Evolutionary conservation across 352 stramenopile genomes (phyloP).

Genomic region (Phytophthora uliginosa): DNA sequence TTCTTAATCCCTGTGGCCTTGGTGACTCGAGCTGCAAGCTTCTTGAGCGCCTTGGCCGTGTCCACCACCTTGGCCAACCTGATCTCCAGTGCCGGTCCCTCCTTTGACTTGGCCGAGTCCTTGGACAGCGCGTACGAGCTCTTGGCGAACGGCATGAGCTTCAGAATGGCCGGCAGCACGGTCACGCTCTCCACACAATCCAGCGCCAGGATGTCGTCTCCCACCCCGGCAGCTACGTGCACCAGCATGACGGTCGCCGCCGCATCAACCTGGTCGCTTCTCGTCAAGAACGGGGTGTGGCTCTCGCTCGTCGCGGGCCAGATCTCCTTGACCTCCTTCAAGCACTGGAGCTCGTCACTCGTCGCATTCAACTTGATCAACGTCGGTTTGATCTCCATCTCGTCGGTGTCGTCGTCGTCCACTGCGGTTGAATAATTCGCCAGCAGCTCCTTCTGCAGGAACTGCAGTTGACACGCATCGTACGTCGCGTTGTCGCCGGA

Average conservation of each 20-base stretch:
- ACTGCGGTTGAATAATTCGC: slow-evolving; percentile 43
- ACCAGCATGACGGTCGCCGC: slow-evolving; percentile 67
- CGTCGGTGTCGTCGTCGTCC: slow-evolving; percentile 25
- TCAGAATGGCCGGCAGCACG: slow-evolving; percentile 68
- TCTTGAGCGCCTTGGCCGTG: slow-evolving; percentile 28
- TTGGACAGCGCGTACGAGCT: slow-evolving; percentile 52
- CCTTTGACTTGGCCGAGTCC: slow-evolving; percentile 29
- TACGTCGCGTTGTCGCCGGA: slow-evolving; percentile 55
- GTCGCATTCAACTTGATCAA: slow-evolving; percentile 60
- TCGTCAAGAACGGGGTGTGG: slow-evolving; percentile 78
- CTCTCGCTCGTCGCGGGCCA: slow-evolving; percentile 56
- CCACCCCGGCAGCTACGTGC: slow-evolving; percentile 55
- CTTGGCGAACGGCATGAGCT: slow-evolving; percentile 79
- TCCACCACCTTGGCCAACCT: slow-evolving; percentile 53
- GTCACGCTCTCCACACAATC: slow-evolving; percentile 65
- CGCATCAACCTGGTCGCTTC: slow-evolving; percentile 54
- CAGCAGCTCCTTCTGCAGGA: slow-evolving; percentile 68
- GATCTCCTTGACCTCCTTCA: slow-evolving; percentile 51
- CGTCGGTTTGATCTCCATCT: slow-evolving; percentile 56
- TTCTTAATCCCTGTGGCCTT: slow-evolving; percentile 63
- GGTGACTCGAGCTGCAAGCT: slow-evolving; percentile 40
- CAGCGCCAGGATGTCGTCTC: slow-evolving; percentile 55
- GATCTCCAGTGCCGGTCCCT: slow-evolving; percentile 57
- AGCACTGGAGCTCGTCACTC: slow-evolving; percentile 51
- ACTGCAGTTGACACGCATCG: slow-evolving; percentile 77